Conservation (phyloP, 108 stramenopile species). For the Skeletonema menzelii region DNA sequence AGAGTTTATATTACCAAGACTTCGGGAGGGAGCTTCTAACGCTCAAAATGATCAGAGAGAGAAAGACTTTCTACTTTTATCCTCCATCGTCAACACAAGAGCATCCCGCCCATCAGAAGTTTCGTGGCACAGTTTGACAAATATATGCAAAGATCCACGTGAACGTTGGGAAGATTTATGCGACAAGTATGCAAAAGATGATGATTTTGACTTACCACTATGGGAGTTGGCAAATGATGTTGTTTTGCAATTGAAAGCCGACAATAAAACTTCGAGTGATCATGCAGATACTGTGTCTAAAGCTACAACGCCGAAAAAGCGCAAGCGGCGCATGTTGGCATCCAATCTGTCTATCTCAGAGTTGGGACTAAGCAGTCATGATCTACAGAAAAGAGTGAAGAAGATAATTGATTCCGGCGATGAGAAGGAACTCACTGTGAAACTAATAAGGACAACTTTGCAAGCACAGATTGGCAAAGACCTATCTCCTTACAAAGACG, state of each 20-base stretch:
- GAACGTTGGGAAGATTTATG: slow-evolving; percentile 53
- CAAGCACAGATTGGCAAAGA: slow-evolving; percentile 3
- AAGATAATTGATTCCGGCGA: not conserved
- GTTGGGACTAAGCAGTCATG: not conserved
- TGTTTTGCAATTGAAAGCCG: not conserved
- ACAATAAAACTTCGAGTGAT: not conserved
- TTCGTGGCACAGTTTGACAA: slow-evolving; percentile 18
- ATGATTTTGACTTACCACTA: slow-evolving; percentile 32
- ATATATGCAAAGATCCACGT: slow-evolving; percentile 3
- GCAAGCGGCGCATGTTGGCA: not conserved
- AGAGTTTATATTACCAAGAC: slow-evolving; percentile 11
- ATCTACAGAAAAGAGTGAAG: not conserved
- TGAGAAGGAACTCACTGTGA: not conserved
- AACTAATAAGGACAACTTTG: not conserved
- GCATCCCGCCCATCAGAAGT: slow-evolving; percentile 31
- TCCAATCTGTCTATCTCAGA: not conserved
- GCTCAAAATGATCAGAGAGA: not conserved
- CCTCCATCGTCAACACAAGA: slow-evolving; percentile 16
- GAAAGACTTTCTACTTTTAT: slow-evolving; percentile 14
- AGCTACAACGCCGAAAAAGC: not conserved
- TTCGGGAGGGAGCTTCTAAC: not conserved
- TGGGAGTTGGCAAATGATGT: slow-evolving; percentile 30
- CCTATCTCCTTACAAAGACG: slow-evolving; percentile 1
- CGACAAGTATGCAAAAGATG: slow-evolving; percentile 50
- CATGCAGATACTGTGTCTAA: not conserved